Base-by-base conservation (phyloP, 139 green algal genomes). In the Ettlia oleoabundans region DNA sequence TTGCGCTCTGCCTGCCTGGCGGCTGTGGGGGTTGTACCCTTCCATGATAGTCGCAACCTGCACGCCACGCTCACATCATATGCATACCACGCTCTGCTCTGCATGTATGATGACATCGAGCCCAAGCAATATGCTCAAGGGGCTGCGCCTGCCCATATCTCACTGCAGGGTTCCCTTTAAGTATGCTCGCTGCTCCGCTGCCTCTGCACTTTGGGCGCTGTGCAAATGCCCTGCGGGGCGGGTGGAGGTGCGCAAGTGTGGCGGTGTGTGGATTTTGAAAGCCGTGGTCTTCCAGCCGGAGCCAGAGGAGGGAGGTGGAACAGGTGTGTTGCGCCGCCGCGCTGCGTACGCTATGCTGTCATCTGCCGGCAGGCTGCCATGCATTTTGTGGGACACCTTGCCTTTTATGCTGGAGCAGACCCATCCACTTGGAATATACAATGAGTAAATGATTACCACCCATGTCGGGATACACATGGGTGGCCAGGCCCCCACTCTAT, bases 181-280 rank as follows among this genome's bases (percentile, higher is more conserved):
- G 40, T 79, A 79, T 51, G 33, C 7, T 19, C 72, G 72, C 43
- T 79, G 72, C 72, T 67, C 51, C 3, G 72, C 72, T 6, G 72
- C 72, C 2, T 32, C 52, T 2, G 51, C 72, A 22, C 51, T 79
- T 4, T 32, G 1, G 24, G 32, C 3, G 32, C 32, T 79, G 33
- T 67, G 51, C 21, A 32, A 38, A 9, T 26, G 33, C 72, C 32
- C 21, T 33, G 33, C 32, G 33, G 52, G 52, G 21, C 72, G 51
- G 33, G 22, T 35, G 3, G 72, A 79, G 51, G 51, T 79, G 72
- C 32, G 72, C 32, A 7, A 8, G 8, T 30, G 32, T 21, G 72
- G 72, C 72, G 72, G 72, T 33, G 21, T 79, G 19, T 13, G 30
- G 51, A 32, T 66, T 32, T 51, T 79, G 21, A 65, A 66, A 22